Evolutionary conservation across 805 yeast species (phyloP), one percentile per base, ranked within the genome.

Genomic region (Pichia ethanolica): DNA sequence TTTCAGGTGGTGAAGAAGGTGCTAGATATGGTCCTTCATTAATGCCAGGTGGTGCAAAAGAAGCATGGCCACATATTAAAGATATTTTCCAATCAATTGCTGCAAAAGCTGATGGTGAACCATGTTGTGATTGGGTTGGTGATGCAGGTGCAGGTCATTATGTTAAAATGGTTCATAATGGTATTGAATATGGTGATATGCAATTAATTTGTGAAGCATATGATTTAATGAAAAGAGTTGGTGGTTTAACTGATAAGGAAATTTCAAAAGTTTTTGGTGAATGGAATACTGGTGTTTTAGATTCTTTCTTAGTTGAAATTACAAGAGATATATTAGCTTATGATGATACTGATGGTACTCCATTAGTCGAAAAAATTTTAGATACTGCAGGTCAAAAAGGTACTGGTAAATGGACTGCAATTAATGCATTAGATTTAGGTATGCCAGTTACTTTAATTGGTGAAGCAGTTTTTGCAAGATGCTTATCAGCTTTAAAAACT

Each of bases 111-210:
- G 97, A 93, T 67, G 97, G 96, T 63, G 97, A 93, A 77, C 97
- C 99, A 68, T 91, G 99, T 77, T 91, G 99, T 77, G 99, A 91
- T 82, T 91, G 99, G 99, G 97, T 91, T 63, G 99, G 99, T 66
- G 96, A 91, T 61, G 96, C 95, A 54, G 99, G 99, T 72, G 82
- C 98, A 43, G 99, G 99, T 66, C 99, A 91, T 75, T 91, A 85
- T 75, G 98, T 91, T 69, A 91, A 91, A 80, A 93, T 93, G 99
- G 98, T 93, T 58, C 99, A 91, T 81, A 91, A 91, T 71, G 99
- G 99, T 86, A 91, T 91, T 63, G 99, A 91, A 77, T 91, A 91
- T 73, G 99, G 98, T 81, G 99, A 91, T 75, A 91, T 91, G 99
- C 99, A 91, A 78, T 81, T 91, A 79, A 91, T 91, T 70, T 83